A percentile compares a stretch with the other conserved stretches of the same genome.
Conservation (phyloP, 192 early-diverging fungal genomes). For the Backusella macrospora region DNA sequence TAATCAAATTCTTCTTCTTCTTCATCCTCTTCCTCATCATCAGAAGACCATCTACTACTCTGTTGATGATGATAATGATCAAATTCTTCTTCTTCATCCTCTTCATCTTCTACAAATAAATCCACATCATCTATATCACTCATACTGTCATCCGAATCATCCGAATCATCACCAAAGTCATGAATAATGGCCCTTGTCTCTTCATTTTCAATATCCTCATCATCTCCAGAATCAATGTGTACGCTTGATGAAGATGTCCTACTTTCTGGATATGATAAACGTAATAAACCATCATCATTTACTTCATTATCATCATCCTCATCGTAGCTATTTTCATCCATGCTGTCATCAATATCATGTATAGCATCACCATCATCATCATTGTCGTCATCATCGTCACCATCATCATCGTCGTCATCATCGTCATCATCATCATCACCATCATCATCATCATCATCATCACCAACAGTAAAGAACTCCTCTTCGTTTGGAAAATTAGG, state of each 20-base stretch:
- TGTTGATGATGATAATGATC: constrained; percentile 5
- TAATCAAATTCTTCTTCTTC: constrained; percentile 36
- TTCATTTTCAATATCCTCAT: constrained; percentile 40
- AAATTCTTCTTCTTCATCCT: constrained; percentile 28
- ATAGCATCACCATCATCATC: constrained; percentile 14
- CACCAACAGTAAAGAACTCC: constrained; percentile 37
- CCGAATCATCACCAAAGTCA: constrained; percentile 27
- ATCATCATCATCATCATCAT: constrained; percentile 29
- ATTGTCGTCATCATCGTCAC: constrained; percentile 21
- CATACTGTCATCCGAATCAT: constrained; percentile 29
- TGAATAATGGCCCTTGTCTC: constrained; percentile 39
- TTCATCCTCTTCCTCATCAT: constrained; percentile 29
- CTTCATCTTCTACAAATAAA: constrained; percentile 14
- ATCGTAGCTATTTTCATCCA: background rate
- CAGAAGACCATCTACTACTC: constrained; percentile 40
- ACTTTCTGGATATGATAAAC: constrained; percentile 14
- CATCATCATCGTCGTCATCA: background rate
- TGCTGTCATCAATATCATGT: background rate
- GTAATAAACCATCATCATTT: constrained; percentile 14
- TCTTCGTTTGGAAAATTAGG: constrained; percentile 38
- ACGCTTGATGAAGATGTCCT: constrained; percentile 23
- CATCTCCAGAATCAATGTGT: constrained; percentile 37
- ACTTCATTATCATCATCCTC: constrained; percentile 31
- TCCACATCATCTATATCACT: constrained; percentile 17
- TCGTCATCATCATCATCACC: constrained; percentile 13